Percentiles rank a stretch among this genome's conserved stretches.
Evolutionary conservation across 2,329 filamentous ascomycete genomes (phyloP).

Genomic region (Diplodia mutila): DNA sequence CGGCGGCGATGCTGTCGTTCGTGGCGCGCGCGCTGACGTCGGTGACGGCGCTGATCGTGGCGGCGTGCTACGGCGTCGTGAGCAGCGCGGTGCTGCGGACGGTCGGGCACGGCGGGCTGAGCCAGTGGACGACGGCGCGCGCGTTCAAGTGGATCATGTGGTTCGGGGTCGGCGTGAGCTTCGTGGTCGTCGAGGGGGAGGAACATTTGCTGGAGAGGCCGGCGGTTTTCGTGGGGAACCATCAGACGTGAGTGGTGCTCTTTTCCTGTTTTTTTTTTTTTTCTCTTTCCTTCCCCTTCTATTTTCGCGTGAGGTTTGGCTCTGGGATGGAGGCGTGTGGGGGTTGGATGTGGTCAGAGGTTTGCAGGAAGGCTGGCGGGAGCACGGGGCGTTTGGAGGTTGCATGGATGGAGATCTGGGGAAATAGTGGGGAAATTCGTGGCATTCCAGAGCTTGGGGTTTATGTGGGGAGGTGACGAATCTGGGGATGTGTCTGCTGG

Average conservation of each 20-base stretch:
- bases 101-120: conserved; percentile 71
- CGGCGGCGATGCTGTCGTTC: conserved; percentile 54
- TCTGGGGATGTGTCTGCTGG: background rate
- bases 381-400: conserved; percentile 15
- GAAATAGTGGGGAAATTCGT: conserved; percentile 13
- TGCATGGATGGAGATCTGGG: conserved; percentile 16
- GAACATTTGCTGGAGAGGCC: conserved; percentile 58
- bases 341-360: background rate
- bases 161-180: conserved; percentile 74
- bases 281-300: too few relatives aligned
- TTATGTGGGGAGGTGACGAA: background rate
- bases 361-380: background rate
- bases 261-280: background rate
- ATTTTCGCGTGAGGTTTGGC: too few relatives aligned
- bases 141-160: conserved; percentile 81
- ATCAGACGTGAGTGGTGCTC: conserved; percentile 67
- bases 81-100: conserved; percentile 73
- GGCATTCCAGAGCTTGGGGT: background rate
- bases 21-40: conserved; percentile 63
- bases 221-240: conserved; percentile 90
- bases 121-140: conserved; percentile 83
- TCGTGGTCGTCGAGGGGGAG: conserved; percentile 66
- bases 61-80: conserved; percentile 73
- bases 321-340: background rate
- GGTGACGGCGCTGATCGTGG: conserved; percentile 44